Base-by-base conservation (phyloP, 495 filamentous ascomycete species). In the Penicillium pancosmium region DNA sequence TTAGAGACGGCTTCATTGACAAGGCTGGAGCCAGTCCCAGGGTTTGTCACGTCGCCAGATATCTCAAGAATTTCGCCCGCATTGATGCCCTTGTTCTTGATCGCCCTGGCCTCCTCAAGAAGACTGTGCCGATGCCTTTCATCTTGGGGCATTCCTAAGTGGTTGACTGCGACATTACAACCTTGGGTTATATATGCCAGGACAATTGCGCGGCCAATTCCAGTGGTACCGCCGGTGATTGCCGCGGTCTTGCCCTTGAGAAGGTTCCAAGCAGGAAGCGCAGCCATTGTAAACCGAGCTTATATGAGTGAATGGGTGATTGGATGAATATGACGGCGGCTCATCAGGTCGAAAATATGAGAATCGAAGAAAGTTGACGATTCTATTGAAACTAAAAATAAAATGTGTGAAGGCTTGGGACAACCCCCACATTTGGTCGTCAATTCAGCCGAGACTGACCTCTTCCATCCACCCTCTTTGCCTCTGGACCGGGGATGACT, bases 151-250 rank as follows among this genome's bases (percentile, higher is more conserved):
- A 84, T 78, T 25, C 77, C 82, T 0, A 90, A 80, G 67, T 89
- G 87, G 76, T 89, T 89, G 49, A 89, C 78, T 25, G 79, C 80
- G 21, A 89, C 83, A 60, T 80, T 80, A 65, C 80, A 84, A 49
- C 88, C 88, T 60, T 91, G 85, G 59, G 49, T 25, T 41, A 69
- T 60, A 63, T 81, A 91, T 61, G 77, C 85, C 46, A 90, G 78
- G 36, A 83, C 79, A 60, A 90, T 90, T 54, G 88, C 87, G 21
- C 87, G 84, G 40, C 88, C 88, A 59, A 91, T 90, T 48, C 88
- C 88, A 1, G 87, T 87, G 2, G 85, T 86, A 55, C 84, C 86
- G 54, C 88, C 88, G 0, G 88, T 90, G 57, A 91, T 84, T 62
- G 87, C 84, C 59, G 85, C 86, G 5, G 82, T 84, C 63, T 89